A percentile compares a stretch with the other conserved stretches of the same genome.
Conservation (phyloP, 139 green algal genomes). For the Picochlorum sp. region DNA sequence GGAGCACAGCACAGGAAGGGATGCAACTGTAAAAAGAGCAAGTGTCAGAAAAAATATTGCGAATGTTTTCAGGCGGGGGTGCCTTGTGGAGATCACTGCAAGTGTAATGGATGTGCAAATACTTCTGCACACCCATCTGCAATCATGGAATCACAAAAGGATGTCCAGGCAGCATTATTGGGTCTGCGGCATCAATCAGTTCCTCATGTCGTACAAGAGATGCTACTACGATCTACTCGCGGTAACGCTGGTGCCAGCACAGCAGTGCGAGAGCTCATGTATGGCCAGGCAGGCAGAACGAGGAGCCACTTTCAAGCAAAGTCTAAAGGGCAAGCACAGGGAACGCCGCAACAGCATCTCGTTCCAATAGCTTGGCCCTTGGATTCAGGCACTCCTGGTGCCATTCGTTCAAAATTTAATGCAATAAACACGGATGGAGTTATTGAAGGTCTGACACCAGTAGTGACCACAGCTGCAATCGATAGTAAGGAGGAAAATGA, state of each 20-base stretch:
- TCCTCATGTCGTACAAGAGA: no score
- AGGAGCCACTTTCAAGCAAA: background rate
- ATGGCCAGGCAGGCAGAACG: background rate
- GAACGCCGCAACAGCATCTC: background rate
- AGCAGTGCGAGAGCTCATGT: background rate
- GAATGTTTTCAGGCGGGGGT: constrained; percentile 91
- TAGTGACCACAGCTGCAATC: no score
- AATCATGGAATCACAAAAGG: background rate
- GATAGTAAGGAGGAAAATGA: no score
- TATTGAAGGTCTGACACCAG: no score
- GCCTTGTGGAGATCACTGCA: constrained; percentile 75
- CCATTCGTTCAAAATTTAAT: background rate
- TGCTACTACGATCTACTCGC: background rate
- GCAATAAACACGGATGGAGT: no score
- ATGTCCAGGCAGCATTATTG: background rate
- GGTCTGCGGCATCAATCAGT: background rate
- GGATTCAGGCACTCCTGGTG: background rate
- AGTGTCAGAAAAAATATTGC: constrained; percentile 98
- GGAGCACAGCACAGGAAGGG: constrained; percentile 56
- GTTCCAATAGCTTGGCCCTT: constrained; percentile 9
- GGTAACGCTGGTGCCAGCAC: background rate
- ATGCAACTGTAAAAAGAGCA: constrained; percentile 46
- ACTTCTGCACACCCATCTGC: background rate
- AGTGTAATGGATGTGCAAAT: constrained; percentile 73
- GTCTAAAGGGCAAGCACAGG: background rate